Evolutionary conservation across 2,329 filamentous ascomycete genomes (phyloP), one percentile per base, ranked within the genome.

Genomic region (Paecilomyces variotii): DNA sequence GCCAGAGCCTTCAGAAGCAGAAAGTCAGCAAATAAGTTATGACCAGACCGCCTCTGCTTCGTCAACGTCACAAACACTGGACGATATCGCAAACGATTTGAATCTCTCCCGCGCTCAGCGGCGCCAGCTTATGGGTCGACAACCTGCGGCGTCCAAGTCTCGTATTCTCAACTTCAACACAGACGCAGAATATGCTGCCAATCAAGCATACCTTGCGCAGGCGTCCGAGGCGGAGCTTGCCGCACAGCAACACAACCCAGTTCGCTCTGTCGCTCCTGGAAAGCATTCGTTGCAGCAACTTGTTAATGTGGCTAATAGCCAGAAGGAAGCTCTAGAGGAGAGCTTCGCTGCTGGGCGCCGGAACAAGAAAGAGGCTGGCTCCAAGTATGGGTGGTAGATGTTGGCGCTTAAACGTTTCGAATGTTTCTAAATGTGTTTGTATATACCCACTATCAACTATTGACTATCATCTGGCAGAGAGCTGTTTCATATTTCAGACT

Each of bases 231-330:
- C 68, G 6, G 75, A 77, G 58, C 64, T 75, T 49, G 74, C 74
- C 6, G 71, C 73, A 10, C 64, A 86, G 57, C 83, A 85, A 55
- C 89, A 95, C 75, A 92, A 93, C 67, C 89, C 91, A 6, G 87
- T 97, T 58, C 87, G 91, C 56, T 79, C 87, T 2, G 88, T 96
- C 70, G 87, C 90, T 26, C 89, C 91, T 2, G 90, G 91, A 60
- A 97, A 97, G 78, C 91, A 97, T 76, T 95, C 84, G 67, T 79
- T 97, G 72, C 87, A 87, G 69, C 91, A 96, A 77, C 80, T 97
- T 66, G 89, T 97, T 64, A 91, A 86, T 73, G 88, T 88, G 61
- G 92, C 90, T 27, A 85, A 85, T 64, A 89, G 82, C 62, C 91
- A 97, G 75, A 86, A 87, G 70, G 91, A 96, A 10, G 91, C 91